Evolutionary conservation across 805 yeast genomes (phyloP), one percentile per base, ranked within the genome.

Genomic region (Cyberlindnera amylophila): DNA sequence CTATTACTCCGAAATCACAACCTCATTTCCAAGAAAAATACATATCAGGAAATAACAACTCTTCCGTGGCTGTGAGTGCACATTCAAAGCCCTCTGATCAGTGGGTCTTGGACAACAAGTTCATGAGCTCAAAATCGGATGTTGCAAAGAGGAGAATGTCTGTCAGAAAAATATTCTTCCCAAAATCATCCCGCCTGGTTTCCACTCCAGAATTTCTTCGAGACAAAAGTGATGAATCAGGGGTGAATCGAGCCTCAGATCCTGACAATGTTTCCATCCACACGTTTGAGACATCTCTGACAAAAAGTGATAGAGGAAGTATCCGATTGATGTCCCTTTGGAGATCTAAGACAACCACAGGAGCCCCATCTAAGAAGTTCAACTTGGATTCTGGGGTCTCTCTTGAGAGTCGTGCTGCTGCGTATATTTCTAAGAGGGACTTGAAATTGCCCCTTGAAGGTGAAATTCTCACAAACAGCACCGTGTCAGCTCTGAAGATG

Each of bases 361-460:
- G 42, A 33, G 37, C 32, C 17, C 26, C 31, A 6, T 21, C 39
- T 4, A 26, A 38, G 3, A 39, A 36, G 7, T 46, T 53, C 11
- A 51, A 49, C 27, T 27, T 51, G 34, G 54, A 55, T 8, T 57
- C 61, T 16, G 61, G 61, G 10, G 49, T 44, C 14, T 55, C 61
- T 3, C 37, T 57, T 5, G 28, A 45, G 23, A 54, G 49, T 2
- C 47, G 27, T 32, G 58, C 54, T 2, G 54, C 50, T 8, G 50
- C 46, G 2, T 49, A 51, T 32, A 42, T 49, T 1, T 14, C 32
- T 1, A 23, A 29, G 1, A 42, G 32, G 12, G 57, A 48, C 12
- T 44, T 51, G 18, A 28, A 32, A 14, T 11, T 49, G 5, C 51
- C 52, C 3, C 19, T 7, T 3, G 38, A 28, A 1, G 28, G 34